Evolutionary conservation across 2,329 filamentous ascomycete species (phyloP).

Genomic region (Aspergillus eucalypticola): DNA sequence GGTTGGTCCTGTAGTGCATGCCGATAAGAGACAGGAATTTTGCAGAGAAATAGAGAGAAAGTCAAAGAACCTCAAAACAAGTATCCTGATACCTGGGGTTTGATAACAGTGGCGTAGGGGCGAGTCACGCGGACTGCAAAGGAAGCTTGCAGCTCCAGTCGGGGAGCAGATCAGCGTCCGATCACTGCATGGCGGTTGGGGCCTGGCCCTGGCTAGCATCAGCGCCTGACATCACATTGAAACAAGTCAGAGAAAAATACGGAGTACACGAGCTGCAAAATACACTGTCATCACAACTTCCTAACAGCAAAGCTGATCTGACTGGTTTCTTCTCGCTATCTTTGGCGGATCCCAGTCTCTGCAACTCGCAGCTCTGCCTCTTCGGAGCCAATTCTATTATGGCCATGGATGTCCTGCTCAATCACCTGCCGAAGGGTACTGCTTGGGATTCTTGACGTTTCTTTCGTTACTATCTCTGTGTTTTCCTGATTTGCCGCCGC

Average conservation of each 20-base stretch:
- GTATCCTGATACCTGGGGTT: too few species aligned
- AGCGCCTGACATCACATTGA: constrained; percentile 21
- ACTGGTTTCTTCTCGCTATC: constrained; percentile 1
- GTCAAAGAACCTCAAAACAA: too few species aligned
- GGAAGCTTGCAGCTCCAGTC: constrained; percentile 5
- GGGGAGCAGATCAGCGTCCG: constrained; percentile 17
- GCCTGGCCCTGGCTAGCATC: constrained; percentile 16
- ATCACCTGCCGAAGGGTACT: neutral
- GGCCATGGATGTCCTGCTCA: constrained; percentile 11
- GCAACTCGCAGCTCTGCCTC: constrained; percentile 7
- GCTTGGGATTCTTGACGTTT: too few species aligned
- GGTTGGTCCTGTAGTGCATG: too few species aligned
- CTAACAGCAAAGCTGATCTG: neutral
- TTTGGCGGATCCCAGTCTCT: constrained; percentile 12
- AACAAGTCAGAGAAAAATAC: neutral
- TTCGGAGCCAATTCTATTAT: neutral
- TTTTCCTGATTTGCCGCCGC: constrained; percentile 10
- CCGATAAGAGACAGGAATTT: too few species aligned
- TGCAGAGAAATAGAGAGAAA: too few species aligned
- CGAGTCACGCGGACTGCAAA: constrained; percentile 20
- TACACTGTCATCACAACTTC: neutral
- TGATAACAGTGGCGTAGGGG: neutral
- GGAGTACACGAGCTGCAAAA: neutral
- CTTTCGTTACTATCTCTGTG: too few species aligned
- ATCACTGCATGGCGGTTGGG: constrained; percentile 24